Conservation (phyloP, 257 asterid genomes). For the Scutellaria baicalensis region DNA sequence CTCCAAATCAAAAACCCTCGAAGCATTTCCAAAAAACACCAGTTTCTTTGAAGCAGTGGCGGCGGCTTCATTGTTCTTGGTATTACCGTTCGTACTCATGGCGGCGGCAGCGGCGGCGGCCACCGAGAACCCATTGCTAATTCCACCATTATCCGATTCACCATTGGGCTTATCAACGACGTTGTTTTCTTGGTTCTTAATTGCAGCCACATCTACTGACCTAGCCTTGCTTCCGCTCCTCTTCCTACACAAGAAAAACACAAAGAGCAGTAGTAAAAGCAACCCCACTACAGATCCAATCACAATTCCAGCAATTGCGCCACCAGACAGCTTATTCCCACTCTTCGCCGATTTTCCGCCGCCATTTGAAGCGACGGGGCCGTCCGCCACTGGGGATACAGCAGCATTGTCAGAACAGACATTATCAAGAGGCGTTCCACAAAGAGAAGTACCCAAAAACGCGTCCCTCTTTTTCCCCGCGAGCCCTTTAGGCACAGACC, state of each 20-base stretch:
- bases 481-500: conserved; percentile 60
- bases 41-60: conserved; percentile 35
- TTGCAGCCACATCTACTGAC: conserved; percentile 40
- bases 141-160: conserved; percentile 36
- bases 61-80: conserved; percentile 10
- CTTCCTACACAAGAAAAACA: conserved; percentile 57
- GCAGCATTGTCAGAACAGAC: conserved; percentile 36
- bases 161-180: conserved; percentile 29
- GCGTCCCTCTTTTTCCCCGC: conserved; percentile 28
- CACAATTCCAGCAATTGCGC: conserved; percentile 79
- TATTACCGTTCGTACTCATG: conserved; percentile 18
- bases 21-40: conserved; percentile 37
- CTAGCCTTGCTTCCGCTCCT: conserved; percentile 45
- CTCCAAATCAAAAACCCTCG: conserved; percentile 50
- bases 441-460: conserved; percentile 57
- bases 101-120: conserved; percentile 36
- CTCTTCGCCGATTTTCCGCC: conserved; percentile 4
- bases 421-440: conserved; percentile 68
- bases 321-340: conserved; percentile 48
- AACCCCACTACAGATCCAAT: conserved; percentile 65
- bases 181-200: conserved; percentile 50
- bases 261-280: conserved; percentile 33
- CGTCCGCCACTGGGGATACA: conserved; percentile 1
- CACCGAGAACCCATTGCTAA: conserved; percentile 31
- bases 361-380: conserved; percentile 2